A percentile compares a stretch with the other conserved stretches of the same genome.
Evolutionary conservation across 192 early-diverging fungal species (phyloP).

Genomic region (Cladochytrium replicatum): DNA sequence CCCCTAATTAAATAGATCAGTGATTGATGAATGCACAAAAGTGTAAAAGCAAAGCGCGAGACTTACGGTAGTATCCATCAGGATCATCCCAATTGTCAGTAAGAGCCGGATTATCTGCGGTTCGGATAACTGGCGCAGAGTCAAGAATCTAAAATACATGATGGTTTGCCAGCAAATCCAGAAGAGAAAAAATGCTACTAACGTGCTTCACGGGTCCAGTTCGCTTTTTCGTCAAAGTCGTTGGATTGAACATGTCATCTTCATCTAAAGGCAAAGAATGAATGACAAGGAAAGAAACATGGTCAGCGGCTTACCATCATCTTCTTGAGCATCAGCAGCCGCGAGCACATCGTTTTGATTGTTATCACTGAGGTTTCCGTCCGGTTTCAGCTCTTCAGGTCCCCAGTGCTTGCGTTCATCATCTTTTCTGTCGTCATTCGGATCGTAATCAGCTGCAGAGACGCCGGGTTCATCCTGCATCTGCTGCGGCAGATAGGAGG

Average conservation of each 20-base stretch:
- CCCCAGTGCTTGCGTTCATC: conserved; percentile 43
- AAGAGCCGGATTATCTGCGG: conserved; percentile 38
- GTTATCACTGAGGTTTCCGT: conserved; percentile 29
- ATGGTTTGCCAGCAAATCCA: conserved; percentile 11
- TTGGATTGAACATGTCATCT: conserved; percentile 16
- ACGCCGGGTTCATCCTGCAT: conserved; percentile 14
- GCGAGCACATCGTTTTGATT: conserved; percentile 54
- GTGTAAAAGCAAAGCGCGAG: background rate
- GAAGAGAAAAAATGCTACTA: conserved; percentile 6
- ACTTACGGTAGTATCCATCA: conserved; percentile 94
- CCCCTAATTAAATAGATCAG: conserved; percentile 24
- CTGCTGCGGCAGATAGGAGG: no score
- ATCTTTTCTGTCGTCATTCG: conserved; percentile 56
- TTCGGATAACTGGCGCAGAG: conserved; percentile 25
- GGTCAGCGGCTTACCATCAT: no score
- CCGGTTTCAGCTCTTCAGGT: conserved; percentile 26
- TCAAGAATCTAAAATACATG: conserved; percentile 22
- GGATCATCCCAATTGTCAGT: conserved; percentile 92
- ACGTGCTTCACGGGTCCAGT: conserved; percentile 8
- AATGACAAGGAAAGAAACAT: background rate
- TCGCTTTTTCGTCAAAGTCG: background rate
- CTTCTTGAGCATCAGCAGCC: no score
- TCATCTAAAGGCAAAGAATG: conserved; percentile 11
- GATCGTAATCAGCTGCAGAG: conserved; percentile 68
- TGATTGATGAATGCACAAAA: background rate